Evolutionary conservation across 176 grass and related monocot genomes (phyloP).

Genomic region (Triticum dicoccoides): DNA sequence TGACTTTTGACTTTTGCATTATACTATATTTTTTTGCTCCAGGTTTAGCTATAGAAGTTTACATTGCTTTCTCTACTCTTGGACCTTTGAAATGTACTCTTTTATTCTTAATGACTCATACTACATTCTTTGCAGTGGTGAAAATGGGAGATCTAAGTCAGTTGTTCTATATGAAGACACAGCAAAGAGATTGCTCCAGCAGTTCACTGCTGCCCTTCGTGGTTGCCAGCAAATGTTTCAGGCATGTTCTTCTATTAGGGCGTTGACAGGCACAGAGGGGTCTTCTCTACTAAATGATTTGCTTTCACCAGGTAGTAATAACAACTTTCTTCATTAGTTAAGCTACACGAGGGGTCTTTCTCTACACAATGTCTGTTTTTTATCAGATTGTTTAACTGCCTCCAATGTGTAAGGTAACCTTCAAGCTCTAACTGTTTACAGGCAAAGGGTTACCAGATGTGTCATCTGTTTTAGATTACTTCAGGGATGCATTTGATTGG

Average conservation of each 20-base stretch:
- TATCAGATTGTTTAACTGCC: constrained; percentile 9
- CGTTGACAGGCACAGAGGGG: constrained; percentile 36
- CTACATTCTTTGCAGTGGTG: constrained; percentile 48
- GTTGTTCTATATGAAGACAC: constrained; percentile 95
- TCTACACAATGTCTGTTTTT: background rate
- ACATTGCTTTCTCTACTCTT: constrained; percentile 11
- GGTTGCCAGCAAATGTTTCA: constrained; percentile 83
- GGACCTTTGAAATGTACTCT: constrained; percentile 10
- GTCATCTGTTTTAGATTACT: constrained; percentile 63
- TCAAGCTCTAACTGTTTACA: constrained; percentile 44
- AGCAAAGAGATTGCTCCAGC: constrained; percentile 84
- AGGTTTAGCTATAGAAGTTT: background rate
- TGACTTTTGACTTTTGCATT: constrained; percentile 5
- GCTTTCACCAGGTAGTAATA: constrained; percentile 67
- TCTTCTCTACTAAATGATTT: constrained; percentile 80
- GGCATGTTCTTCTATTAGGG: constrained; percentile 62
- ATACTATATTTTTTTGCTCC: constrained; percentile 9
- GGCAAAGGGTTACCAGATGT: constrained; percentile 73
- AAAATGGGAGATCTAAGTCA: constrained; percentile 52
- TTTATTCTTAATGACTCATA: constrained; percentile 4
- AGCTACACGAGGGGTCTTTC: background rate
- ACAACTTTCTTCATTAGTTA: constrained; percentile 17
- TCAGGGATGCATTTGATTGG: constrained; percentile 98
- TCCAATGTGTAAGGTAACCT: constrained; percentile 26
- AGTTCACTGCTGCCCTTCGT: constrained; percentile 71